Evolutionary conservation across 2,329 filamentous ascomycete genomes (phyloP), one percentile per base, ranked within the genome.

Genomic region (Ascomycota sp.): DNA sequence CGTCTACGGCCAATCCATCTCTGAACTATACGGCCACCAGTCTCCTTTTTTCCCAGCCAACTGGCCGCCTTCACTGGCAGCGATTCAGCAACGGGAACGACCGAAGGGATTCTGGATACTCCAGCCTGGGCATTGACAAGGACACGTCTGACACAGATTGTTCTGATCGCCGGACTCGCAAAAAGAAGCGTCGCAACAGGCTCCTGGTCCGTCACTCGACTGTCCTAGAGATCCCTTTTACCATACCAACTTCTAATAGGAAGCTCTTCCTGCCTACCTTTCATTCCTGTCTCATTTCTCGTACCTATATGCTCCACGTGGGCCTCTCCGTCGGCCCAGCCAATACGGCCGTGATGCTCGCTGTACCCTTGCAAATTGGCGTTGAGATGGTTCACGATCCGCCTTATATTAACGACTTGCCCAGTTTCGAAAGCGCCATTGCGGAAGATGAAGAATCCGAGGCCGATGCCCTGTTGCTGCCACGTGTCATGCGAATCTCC

Each of bases 231-330:
- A 42, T 71, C 1, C 63, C 65, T 1, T 48, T 71, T 33, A 42
- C 46, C 11, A 43, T 70, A 21, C 61, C 64, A 4, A 44, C 49
- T 7, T 43, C 47, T 20, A 59, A 56, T 45, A 59, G 55, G 40
- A 64, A 59, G 43, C 51, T 57, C 7, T 65, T 69, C 38, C 36
- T 69, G 15, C 66, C 66, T 0, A 63, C 62, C 5, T 71, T 70
- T 41, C 63, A 69, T 48, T 63, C 60, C 7, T 71, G 66, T 50
- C 59, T 70, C 43, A 50, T 56, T 23, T 63, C 62, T 7, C 59
- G 66, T 19, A 56, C 58, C n/a, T 71, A 71, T 44, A 54, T 59
- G 4, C 42, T 70, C 20, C 56, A 59, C 37, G 40, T 70, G 5
- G 52, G 48, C 6, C 34, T 69, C 5, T 52, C 52, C 1, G 49